A percentile compares a stretch with the other conserved stretches of the same genome.
Conservation (phyloP, 2,329 filamentous ascomycete genomes). For the Colletotrichum caudatum region DNA sequence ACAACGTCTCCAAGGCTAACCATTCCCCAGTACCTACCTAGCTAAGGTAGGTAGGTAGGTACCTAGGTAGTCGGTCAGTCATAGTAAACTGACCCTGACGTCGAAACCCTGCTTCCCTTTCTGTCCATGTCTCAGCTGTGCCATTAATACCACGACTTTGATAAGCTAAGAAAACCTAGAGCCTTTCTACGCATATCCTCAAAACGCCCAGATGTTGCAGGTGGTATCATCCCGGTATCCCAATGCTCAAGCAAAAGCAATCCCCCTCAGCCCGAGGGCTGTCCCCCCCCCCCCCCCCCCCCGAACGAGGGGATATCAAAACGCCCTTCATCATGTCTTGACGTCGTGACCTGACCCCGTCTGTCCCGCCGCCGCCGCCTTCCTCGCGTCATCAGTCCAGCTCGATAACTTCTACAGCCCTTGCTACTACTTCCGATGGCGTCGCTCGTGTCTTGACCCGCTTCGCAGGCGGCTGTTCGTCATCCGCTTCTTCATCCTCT, state of each 20-base stretch:
- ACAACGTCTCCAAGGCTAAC: background rate
- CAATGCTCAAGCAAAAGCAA: conserved; percentile 31
- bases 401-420: conserved; percentile 37
- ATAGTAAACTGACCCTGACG: background rate
- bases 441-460: conserved; percentile 25
- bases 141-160: background rate
- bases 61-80: too few species aligned
- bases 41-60: too few species aligned
- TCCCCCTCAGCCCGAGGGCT: background rate
- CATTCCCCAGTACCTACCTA: too few species aligned
- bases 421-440: conserved; percentile 1
- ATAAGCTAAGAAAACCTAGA: background rate
- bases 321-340: background rate
- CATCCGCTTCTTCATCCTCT: conserved; percentile 26
- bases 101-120: background rate
- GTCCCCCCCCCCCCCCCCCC: background rate
- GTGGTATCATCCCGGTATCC: conserved; percentile 36
- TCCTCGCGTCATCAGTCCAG: conserved; percentile 32
- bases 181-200: background rate
- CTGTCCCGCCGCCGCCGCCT: background rate
- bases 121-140: background rate
- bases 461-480: conserved; percentile 29
- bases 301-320: conserved; percentile 2
- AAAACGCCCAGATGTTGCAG: conserved; percentile 34
- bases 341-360: background rate